Evolutionary conservation across 2,329 filamentous ascomycete species (phyloP).

Genomic region (Colletotrichum orbiculare): DNA sequence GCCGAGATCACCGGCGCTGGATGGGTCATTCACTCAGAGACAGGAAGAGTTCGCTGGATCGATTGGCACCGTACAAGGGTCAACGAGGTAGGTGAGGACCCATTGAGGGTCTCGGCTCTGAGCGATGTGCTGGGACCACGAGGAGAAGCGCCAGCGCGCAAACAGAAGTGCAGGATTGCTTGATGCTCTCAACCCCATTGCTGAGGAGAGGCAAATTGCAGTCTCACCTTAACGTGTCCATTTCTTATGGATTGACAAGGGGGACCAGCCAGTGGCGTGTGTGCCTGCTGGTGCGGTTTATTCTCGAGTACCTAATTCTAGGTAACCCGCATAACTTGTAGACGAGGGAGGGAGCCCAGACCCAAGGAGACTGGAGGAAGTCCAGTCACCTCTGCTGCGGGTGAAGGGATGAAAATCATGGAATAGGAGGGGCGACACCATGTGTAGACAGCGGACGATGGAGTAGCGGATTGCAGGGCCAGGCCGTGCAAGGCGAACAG

Average conservation of each 20-base stretch:
- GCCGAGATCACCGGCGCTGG: slow-evolving; percentile 17
- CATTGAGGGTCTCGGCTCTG: slow-evolving; percentile 11
- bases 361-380: not conserved
- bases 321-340: too few relatives aligned
- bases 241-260: slow-evolving; percentile 1
- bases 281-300: slow-evolving; percentile 4
- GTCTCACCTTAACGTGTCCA: too few relatives aligned
- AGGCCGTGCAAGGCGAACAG: slow-evolving; percentile 28
- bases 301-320: not conserved
- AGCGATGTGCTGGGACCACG: not conserved
- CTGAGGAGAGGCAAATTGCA: slow-evolving; percentile 20
- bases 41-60: slow-evolving; percentile 5
- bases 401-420: too few relatives aligned
- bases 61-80: slow-evolving; percentile 10
- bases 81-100: slow-evolving; percentile 1
- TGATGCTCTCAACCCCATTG: not conserved
- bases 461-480: slow-evolving; percentile 4
- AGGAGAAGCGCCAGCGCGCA: not conserved
- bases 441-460: not conserved
- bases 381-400: not conserved
- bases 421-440: too few relatives aligned
- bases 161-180: slow-evolving; percentile 6
- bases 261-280: not conserved
- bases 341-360: too few relatives aligned
- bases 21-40: not conserved